Conservation (phyloP, 75 land plant species). For the Pseudotsuga menziesii region DNA sequence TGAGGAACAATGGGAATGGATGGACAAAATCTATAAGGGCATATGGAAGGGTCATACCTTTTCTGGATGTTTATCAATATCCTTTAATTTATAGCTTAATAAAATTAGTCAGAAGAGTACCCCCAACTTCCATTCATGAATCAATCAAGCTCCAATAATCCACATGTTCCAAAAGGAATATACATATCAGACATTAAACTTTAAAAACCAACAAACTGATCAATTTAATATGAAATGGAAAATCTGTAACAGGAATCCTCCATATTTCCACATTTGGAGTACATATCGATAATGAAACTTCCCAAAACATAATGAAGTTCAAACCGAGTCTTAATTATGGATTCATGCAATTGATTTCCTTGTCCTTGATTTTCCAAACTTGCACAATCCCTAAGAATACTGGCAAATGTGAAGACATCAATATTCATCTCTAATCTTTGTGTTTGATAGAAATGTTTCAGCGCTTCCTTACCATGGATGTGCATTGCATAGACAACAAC, state of each 20-base stretch:
- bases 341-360: constrained; percentile 21
- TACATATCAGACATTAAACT: no score
- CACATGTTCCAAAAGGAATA: no score
- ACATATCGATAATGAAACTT: constrained; percentile 34
- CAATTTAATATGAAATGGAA: no score
- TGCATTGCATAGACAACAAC: constrained; percentile 19
- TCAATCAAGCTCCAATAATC: no score
- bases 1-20: no score
- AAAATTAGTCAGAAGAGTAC: no score
- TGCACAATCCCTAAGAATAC: constrained; percentile 33
- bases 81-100: no score
- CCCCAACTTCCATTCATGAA: no score
- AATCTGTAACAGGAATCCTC: constrained; percentile 15
- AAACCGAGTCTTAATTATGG: constrained; percentile 15
- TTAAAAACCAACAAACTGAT: no score
- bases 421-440: constrained; percentile 7
- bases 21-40: no score
- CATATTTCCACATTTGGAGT: constrained; percentile 33
- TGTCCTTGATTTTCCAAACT: constrained; percentile 12
- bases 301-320: constrained; percentile 13
- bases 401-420: constrained; percentile 22
- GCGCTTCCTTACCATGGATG: constrained; percentile 3
- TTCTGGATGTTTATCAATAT: no score
- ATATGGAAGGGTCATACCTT: no score
- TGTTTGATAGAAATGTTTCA: constrained; percentile 18